Evolutionary conservation across 2,329 filamentous ascomycete genomes (phyloP).

Genomic region (Aspergillus sp.): DNA sequence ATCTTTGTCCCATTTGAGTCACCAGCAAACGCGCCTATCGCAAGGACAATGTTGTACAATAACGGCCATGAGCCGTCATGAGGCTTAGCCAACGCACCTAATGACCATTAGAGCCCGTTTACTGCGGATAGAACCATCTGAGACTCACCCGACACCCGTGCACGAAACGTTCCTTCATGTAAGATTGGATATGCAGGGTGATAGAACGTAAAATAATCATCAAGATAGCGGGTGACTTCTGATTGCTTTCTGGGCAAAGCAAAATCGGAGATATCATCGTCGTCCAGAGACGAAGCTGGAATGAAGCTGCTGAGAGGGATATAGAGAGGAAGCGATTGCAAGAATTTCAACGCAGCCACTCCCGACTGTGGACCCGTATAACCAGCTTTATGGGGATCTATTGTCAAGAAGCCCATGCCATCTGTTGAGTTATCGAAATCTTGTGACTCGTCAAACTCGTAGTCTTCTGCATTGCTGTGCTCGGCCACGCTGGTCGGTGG

Average conservation of each 20-base stretch:
- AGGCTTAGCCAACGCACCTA: conserved; percentile 20
- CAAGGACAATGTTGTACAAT: conserved; percentile 19
- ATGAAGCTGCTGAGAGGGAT: conserved; percentile 17
- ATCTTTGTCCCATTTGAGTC: conserved; percentile 18
- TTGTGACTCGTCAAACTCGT: conserved; percentile 22
- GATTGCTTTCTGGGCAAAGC: conserved; percentile 1
- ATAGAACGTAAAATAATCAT: conserved; percentile 20
- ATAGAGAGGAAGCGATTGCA: conserved; percentile 19
- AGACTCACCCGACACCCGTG: conserved; percentile 16
- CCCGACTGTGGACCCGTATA: conserved; percentile 22
- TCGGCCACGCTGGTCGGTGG: conserved; percentile 15
- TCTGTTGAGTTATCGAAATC: conserved; percentile 22
- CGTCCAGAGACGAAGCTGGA: conserved; percentile 18
- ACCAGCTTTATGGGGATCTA: conserved; percentile 19
- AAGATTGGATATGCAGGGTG: conserved; percentile 20
- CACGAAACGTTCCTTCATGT: conserved; percentile 21
- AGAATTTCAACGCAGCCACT: conserved; percentile 18
- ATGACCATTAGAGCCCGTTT: neutral
- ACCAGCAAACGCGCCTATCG: conserved; percentile 20
- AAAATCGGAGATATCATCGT: conserved; percentile 9
- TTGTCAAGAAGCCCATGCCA: conserved; percentile 20
- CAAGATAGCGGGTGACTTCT: conserved; percentile 12
- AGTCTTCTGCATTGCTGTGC: conserved; percentile 21
- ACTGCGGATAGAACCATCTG: neutral
- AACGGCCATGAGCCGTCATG: conserved; percentile 20